Base-by-base conservation (phyloP, 495 filamentous ascomycete genomes). In the Chaetomium tenue region DNA sequence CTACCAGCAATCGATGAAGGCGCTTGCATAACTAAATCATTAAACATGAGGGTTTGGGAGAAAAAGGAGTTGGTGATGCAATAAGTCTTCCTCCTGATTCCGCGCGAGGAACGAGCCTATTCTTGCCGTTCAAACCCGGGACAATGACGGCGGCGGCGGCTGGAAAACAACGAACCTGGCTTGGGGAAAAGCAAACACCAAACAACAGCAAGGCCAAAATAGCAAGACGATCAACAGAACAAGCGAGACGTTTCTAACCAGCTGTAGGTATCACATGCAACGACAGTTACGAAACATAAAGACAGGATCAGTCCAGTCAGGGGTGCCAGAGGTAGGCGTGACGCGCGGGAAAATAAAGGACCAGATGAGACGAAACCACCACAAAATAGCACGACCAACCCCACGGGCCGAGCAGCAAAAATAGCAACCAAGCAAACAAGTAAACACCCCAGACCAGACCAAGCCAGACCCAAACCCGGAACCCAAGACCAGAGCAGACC, bases 181-280 rank as follows among this genome's bases (percentile, higher is more conserved):
- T n/a, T n/a, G n/a, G n/a, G n/a, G n/a, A 44, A 3, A 18, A 16
- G 28, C 11, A 58, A 9, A n/a, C 16, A 44, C 2, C 39, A 11
- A 23, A 23, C 23, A 33, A 13, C 8, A 53, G 8, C 39, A n/a
- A 18, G 18, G 18, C 11, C 46, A 23, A 50, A 50, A 42, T 11
- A 53, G 15, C 2, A 42, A 26, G 25, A 8, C 4, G n/a, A 61
- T 30, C 20, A 52, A 52, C 11, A 33, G 18, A 28, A 44, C 55
- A 58, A 40, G 33, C 28, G 57, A 53, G 46, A 58, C 52, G 53
- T 63, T 58, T 64, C 56, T 64, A 59, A 60, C 46, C 53, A 44
- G 52, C 52, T 40, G 60, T 51, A 63, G 54, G 60, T 53, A 63
- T 61, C 52, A 58, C 46, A 63, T 51, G 64, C 59, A 58, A 58